Percentiles rank a stretch among this genome's conserved stretches.
phyloP scores from a whole-genome alignment of 768 basidiomycete species.

The Termitomyces heimii region DNA sequence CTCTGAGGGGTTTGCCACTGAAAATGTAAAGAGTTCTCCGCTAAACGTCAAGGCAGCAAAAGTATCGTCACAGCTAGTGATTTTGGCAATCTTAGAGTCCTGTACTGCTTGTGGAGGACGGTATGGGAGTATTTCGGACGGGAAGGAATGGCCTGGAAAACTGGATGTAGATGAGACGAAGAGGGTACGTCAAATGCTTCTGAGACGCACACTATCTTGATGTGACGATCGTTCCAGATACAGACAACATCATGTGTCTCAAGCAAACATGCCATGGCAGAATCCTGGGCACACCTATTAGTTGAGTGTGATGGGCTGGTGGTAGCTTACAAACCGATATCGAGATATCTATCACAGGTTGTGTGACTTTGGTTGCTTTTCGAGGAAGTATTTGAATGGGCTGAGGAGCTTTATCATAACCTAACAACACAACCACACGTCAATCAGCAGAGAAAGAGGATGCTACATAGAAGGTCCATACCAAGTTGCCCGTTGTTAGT shows the following conservation, averaged over 20 bases:
- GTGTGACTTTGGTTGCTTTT: constrained; percentile 71
- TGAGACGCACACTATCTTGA: constrained; percentile 60
- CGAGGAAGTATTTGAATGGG: constrained; percentile 75
- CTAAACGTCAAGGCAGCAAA: constrained; percentile 81
- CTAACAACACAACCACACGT: constrained; percentile 25
- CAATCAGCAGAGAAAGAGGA: not conserved
- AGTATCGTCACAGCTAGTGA: constrained; percentile 70
- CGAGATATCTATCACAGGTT: constrained; percentile 65
- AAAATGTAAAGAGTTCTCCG: constrained; percentile 91
- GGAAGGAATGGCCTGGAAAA: constrained; percentile 75
- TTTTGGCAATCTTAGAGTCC: constrained; percentile 69
- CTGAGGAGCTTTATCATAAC: constrained; percentile 71
- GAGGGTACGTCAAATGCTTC: not conserved
- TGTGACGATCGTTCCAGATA: constrained; percentile 69
- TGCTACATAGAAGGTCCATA: constrained; percentile 20
- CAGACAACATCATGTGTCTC: constrained; percentile 79
- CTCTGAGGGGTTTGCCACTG: constrained; percentile 30
- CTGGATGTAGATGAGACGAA: constrained; percentile 23
- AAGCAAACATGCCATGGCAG: constrained; percentile 76
- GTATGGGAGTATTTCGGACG: constrained; percentile 70
- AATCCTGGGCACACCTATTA: constrained; percentile 45
- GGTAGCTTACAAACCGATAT: constrained; percentile 51
- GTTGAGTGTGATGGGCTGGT: not conserved
- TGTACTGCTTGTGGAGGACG: constrained; percentile 73
- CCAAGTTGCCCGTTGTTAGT: constrained; percentile 92